These are phyloP conservation scores for Perkinsus marinus DNA, from an alignment of 169 alveolate species.

Conservation along the genomic window DNA sequence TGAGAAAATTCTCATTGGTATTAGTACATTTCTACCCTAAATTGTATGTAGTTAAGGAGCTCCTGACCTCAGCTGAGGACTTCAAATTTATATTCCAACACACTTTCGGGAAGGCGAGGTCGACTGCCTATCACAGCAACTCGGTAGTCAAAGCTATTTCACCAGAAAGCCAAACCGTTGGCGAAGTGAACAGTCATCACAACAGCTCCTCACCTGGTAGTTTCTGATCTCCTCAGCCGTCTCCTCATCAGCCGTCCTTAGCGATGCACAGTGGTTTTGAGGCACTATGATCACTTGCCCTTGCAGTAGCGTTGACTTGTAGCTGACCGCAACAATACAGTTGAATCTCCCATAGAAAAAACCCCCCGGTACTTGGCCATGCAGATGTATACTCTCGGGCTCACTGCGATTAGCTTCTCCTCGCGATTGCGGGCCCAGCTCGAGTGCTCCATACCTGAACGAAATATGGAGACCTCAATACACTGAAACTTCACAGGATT, in stretches of 20 bases:
- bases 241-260: not conserved
- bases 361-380: not conserved
- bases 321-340: not conserved
- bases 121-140: no score
- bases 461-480: no score
- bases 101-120: no score
- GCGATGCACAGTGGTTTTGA: not conserved
- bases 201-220: not conserved
- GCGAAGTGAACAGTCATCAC: no score
- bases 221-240: not conserved
- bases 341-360: not conserved
- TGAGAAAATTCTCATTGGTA: no score
- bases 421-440: not conserved
- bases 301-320: not conserved
- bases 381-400: not conserved
- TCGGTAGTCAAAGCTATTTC: no score
- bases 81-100: no score
- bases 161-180: no score
- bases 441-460: not conserved
- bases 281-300: not conserved
- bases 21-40: no score
- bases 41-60: no score
- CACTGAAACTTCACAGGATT: no score
- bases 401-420: not conserved
- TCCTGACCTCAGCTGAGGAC: no score